Percentiles rank a stretch among this genome's conserved stretches.
Evolutionary conservation across 495 filamentous ascomycete genomes (phyloP).

Genomic region (Articulospora tetracladia): DNA sequence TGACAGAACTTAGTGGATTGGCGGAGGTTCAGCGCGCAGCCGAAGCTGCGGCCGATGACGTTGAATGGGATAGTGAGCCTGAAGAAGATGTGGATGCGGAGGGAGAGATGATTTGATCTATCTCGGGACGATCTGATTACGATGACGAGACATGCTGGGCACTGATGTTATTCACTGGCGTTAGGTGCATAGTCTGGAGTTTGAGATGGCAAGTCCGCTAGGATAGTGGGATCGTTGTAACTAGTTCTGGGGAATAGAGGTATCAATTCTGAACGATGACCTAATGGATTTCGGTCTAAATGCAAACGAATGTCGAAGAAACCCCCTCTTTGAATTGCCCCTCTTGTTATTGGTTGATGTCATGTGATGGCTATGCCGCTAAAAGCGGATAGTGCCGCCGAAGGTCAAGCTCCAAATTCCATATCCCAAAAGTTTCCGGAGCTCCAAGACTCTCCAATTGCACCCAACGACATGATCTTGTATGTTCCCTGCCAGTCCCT

Average conservation of each 20-base stretch:
- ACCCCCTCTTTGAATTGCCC: too few species aligned
- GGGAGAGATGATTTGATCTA: slow-evolving; percentile 24
- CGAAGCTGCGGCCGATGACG: slow-evolving; percentile 58
- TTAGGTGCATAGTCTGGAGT: background rate
- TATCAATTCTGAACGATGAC: too few species aligned
- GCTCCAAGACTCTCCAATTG: slow-evolving; percentile 13
- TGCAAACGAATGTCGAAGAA: too few species aligned
- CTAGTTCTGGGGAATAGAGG: background rate
- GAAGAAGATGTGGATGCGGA: slow-evolving; percentile 44
- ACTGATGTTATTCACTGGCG: background rate
- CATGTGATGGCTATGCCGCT: background rate
- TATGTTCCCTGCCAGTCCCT: background rate
- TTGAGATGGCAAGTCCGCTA: background rate
- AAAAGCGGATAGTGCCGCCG: background rate
- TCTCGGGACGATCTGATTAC: background rate
- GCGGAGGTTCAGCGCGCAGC: slow-evolving; percentile 86
- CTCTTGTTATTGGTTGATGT: background rate
- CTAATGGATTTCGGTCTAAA: too few species aligned
- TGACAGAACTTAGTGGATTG: slow-evolving; percentile 86
- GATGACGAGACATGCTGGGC: background rate
- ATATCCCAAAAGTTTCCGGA: slow-evolving; percentile 9
- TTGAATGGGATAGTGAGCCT: slow-evolving; percentile 57
- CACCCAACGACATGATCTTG: slow-evolving; percentile 11
- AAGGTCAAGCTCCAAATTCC: background rate
- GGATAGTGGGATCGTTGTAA: background rate